Base-by-base conservation (phyloP, 495 filamentous ascomycete genomes). In the Tuber indicum region DNA sequence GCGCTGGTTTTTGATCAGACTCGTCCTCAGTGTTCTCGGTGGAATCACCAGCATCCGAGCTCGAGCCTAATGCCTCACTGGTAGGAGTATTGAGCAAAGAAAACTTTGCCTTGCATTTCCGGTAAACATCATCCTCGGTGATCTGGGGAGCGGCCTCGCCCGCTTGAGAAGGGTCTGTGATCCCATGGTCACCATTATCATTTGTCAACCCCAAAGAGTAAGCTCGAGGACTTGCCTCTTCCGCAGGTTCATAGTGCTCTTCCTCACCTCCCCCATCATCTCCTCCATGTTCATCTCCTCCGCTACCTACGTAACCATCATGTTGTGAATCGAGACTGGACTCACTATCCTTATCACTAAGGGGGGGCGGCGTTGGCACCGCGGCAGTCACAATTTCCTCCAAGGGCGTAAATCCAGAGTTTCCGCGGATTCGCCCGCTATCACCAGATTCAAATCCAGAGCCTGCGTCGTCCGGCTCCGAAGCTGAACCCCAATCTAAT, bases 241-340 rank as follows among this genome's bases (percentile, higher is more conserved):
- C 70, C 16, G 14, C 23, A 41, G 71, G 42, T 44, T 74, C 70
- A 21, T 49, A 41, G 16, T 45, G 69, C 36, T 49, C 75, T 39
- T 43, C 75, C 42, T 62, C 66, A 4, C 70, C 42, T 43, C 71
- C 75, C 23, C n/a, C 42, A n/a, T 76, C 75, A 74, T 16, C 10
- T 32, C 58, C n/a, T 16, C 58, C 58, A 26, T 41, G 39, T 46
- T 46, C 45, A 46, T 46, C 45, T 46, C 26, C 32, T 4, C 26
- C 58, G 14, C 58, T 19, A 3, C 36, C 26, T 36, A 36, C 58
- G 1, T 66, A 66, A 5, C 26, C 26, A 36, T 66, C 58, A 17
- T 26, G 36, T 66, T 66, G 58, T 36, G 26, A 66, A 17, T 26
- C 26, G 58, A 66, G 26, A 66, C 36, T 36, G 26, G 58, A 66